Base-by-base conservation (phyloP, 1,139 yeast species). In the Geotrichum australiense region DNA sequence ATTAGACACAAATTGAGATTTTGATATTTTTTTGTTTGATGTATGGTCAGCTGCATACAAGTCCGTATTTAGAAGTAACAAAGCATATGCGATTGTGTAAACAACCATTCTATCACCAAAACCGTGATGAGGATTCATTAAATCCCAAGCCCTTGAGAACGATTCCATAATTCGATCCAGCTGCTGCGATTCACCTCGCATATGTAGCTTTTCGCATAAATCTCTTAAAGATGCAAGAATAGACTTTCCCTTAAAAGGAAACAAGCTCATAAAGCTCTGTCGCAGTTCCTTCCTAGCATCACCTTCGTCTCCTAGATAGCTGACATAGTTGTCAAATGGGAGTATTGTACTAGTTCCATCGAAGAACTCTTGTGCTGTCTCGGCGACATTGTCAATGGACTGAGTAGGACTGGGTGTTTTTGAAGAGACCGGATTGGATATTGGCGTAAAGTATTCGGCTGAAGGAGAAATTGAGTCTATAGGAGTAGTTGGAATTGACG, bases 151-250 rank as follows among this genome's bases (percentile, higher is more conserved):
- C 45, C 70, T 68, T 21, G 93, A 74, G 57, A 84, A 79, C 2
- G 80, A 70, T 37, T 81, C 80, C 47, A 85, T 65, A 28, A 85
- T 73, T 36, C 85, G 69, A 61, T 84, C 93, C 42, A 85, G 75
- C 52, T 80, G 84, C 53, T 82, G 91, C 1, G 93, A 78, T 59
- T 86, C 95, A 2, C 91, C 95, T 54, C 78, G 78, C 56, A 85
- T 69, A 57, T 80, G 81, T 18, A 85, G 58, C 53, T 70, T 74
- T 27, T 74, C 71, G 52, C 94, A 84, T 32, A 85, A 64, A 47
- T 64, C 62, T 29, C 89, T 63, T 16, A 85, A 68, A 1, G 86
- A 68, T 6, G 62, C 62, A 43, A 83, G 45, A 39, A 62, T 58
- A 35, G 57, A 54, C 36, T 50, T 48, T 27, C 52, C 51, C 5